Evolutionary conservation across 2,329 filamentous ascomycete genomes (phyloP).

Genomic region (Neonectria neomacrospora): DNA sequence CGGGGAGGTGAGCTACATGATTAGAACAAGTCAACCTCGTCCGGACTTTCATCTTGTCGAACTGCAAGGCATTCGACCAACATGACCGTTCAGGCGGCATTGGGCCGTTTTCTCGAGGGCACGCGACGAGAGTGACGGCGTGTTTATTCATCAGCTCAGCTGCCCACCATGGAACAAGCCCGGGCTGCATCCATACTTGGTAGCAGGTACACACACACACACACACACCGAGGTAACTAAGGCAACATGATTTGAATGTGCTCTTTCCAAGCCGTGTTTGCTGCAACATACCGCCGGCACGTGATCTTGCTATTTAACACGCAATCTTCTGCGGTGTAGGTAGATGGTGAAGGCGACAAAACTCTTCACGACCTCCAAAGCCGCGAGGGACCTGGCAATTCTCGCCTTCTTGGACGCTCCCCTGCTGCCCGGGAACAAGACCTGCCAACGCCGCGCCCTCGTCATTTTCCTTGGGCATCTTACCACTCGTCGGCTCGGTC

Average conservation of each 20-base stretch:
- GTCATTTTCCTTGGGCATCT: background rate
- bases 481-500: constrained; percentile 8
- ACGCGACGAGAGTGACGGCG: background rate
- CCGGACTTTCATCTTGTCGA: background rate
- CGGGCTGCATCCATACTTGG: no score
- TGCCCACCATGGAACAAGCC: background rate
- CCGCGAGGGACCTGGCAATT: background rate
- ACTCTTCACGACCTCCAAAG: background rate
- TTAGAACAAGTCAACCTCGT: no score
- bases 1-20: no score
- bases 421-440: background rate
- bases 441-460: background rate
- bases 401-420: background rate
- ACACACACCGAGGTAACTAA: background rate
- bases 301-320: background rate
- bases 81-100: background rate
- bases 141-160: background rate
- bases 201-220: no score
- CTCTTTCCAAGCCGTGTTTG: background rate
- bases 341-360: background rate
- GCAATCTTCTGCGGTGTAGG: background rate
- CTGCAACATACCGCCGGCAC: background rate
- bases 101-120: background rate
- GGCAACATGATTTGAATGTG: no score
- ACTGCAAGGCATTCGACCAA: background rate